Base-by-base conservation (phyloP, 306 rosid species). In the Calophaca sinica region DNA sequence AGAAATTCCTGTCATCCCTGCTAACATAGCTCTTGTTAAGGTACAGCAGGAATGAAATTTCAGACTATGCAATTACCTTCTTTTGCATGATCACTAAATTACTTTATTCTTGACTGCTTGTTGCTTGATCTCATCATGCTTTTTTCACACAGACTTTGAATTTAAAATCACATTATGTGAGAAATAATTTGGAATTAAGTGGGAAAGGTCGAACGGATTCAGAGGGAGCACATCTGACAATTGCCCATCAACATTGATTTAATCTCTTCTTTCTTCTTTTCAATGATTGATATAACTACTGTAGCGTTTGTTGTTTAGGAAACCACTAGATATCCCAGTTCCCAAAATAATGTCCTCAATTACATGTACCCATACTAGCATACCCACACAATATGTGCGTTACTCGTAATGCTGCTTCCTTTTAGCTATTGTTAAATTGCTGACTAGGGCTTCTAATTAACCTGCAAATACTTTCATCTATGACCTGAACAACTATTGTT, bases 11-110 rank as follows among this genome's bases (percentile, higher is more conserved):
- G 86, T 90, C 76, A 90, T 94, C 87, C 96, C 99, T 70, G 86
- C 91, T 69, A 92, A 94, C 85, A 79, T 94, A 20, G 87, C 96
- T n/a, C 99, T 94, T 59, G 96, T 92, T 50, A 94, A 90, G 99
- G 99, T 94, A 89, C 48, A 36, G 5, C 51, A 6, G 10, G 60
- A 82, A 46, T 57, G 13, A 5, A 42, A 53, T 73, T 77, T 77
- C 7, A 6, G 54, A 72, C 6, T 8, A 5, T 61, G 61, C 53
- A 55, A 39, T 73, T 71, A 31, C 58, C 62, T 31, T 73, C 55
- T 50, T 48, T 41, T 70, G 70, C 50, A 62, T 62, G 55, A 32
- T 81, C 77, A 26, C 49, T 62, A 20, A n/a, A 51, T 53, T 45
- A 54, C 49, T 12, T 32, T 7, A 46, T 71, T 32, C 39, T 33